phyloP scores from a whole-genome alignment of 306 rosid genomes.

The Delonix regia region DNA sequence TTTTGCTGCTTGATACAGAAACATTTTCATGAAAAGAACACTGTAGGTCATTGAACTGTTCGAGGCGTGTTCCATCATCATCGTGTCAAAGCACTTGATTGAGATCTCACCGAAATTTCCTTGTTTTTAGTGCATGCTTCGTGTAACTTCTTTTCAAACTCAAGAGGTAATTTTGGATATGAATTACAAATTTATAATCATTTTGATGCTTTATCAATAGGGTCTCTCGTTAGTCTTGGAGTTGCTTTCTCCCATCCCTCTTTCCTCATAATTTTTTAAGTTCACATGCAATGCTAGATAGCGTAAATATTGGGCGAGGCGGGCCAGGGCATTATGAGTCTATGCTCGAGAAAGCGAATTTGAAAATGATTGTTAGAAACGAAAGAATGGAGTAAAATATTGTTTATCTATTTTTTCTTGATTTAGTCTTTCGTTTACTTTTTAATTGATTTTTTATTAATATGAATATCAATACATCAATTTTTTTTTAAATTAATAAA shows the following conservation, averaged over 20 bases:
- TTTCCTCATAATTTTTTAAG: not conserved
- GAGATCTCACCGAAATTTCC: conserved; percentile 38
- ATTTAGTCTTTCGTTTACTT: too few species aligned
- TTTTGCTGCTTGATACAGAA: not conserved
- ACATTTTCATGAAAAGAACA: conserved; percentile 6
- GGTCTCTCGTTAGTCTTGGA: conserved; percentile 1
- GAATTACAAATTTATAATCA: not conserved
- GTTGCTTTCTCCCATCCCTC: not conserved
- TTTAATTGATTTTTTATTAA: too few species aligned
- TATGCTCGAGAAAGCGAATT: conserved; percentile 6
- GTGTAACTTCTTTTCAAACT: conserved; percentile 27
- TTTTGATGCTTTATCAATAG: not conserved
- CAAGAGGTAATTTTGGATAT: not conserved
- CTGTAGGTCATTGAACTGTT: conserved; percentile 18
- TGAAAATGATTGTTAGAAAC: conserved; percentile 16
- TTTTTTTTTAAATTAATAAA: too few species aligned
- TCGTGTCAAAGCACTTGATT: conserved; percentile 2
- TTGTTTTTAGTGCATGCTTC: conserved; percentile 28
- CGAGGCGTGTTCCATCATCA: not conserved
- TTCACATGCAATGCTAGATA: conserved; percentile 33
- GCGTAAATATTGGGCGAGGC: conserved; percentile 42
- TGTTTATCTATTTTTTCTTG: too few species aligned
- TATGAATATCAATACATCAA: too few species aligned
- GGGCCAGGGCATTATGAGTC: conserved; percentile 37
- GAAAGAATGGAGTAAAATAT: too few species aligned